Percentiles rank a stretch among this genome's conserved stretches.
Conservation (phyloP, 441 rosid genomes). For the Erodium chrysanthum region DNA sequence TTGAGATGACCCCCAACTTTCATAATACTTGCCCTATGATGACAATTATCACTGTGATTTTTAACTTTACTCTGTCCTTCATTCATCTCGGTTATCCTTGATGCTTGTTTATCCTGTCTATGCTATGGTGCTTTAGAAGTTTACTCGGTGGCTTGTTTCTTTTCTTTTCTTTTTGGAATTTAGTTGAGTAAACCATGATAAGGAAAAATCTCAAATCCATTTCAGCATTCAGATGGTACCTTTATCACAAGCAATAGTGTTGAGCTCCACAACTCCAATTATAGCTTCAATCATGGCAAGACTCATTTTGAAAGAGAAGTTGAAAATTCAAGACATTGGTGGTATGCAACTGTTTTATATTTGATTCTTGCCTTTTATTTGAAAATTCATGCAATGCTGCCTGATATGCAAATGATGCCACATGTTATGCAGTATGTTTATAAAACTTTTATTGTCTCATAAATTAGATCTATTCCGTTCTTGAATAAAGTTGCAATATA, state of each 20-base stretch:
- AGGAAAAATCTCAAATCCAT: conserved; percentile 12
- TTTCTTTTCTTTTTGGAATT: conserved; percentile 9
- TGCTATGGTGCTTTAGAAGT: conserved; percentile 5
- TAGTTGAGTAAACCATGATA: background rate
- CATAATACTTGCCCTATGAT: background rate
- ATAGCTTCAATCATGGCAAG: conserved; percentile 65
- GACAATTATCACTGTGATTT: background rate
- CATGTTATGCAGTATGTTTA: no score
- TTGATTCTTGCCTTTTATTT: no score
- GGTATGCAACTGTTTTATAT: conserved; percentile 28
- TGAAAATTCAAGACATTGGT: conserved; percentile 63
- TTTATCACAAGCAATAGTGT: conserved; percentile 53
- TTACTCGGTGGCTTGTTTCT: background rate
- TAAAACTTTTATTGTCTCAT: background rate
- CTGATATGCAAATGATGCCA: no score
- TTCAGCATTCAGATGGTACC: conserved; percentile 78
- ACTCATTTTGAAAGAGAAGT: conserved; percentile 58
- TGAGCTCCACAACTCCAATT: conserved; percentile 70
- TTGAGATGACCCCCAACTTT: background rate
- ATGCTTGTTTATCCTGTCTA: background rate
- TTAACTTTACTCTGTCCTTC: background rate
- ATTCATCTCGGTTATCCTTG: background rate
- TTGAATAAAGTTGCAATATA: conserved; percentile 7
- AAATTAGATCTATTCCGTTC: background rate
- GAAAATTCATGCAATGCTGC: no score